These are phyloP conservation scores for Tolypocladium pustulatum DNA, from an alignment of 2,329 filamentous ascomycete genomes.

Conservation along the genomic window DNA sequence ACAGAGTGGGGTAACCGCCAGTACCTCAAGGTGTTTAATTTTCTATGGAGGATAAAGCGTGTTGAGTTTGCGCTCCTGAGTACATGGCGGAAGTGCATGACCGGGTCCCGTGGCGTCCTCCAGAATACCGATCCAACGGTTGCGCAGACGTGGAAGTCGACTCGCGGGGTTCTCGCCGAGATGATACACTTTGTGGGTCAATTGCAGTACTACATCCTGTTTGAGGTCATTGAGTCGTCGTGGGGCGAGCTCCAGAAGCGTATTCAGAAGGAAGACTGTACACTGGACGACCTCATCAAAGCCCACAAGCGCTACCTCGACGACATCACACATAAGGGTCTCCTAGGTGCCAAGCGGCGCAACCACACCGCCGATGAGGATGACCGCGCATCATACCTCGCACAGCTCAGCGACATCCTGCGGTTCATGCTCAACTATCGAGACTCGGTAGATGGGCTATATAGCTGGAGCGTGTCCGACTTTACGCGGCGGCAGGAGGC, in stretches of 20 bases:
- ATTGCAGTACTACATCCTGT: constrained; percentile 96
- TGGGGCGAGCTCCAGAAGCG: constrained; percentile 85
- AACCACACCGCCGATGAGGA: constrained; percentile 43
- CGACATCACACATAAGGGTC: constrained; percentile 89
- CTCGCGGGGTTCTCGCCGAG: constrained; percentile 79
- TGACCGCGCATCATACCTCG: constrained; percentile 68
- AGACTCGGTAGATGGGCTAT: constrained; percentile 86
- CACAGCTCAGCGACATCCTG: constrained; percentile 83
- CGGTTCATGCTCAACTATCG: constrained; percentile 91
- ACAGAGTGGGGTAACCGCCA: constrained; percentile 93
- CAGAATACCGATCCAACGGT: constrained; percentile 60
- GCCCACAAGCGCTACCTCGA: constrained; percentile 87
- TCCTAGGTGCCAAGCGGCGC: constrained; percentile 61
- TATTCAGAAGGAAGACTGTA: constrained; percentile 75
- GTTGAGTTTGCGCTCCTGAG: constrained; percentile 89
- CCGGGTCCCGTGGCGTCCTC: constrained; percentile 83
- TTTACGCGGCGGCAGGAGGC: constrained; percentile 86
- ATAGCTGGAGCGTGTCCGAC: constrained; percentile 89
- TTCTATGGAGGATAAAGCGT: constrained; percentile 94
- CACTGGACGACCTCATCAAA: constrained; percentile 86
- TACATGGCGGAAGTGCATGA: constrained; percentile 94
- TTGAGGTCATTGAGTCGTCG: constrained; percentile 93
- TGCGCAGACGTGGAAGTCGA: constrained; percentile 77
- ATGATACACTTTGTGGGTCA: constrained; percentile 99
- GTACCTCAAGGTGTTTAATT: constrained; percentile 98